Percentiles rank a stretch among this genome's conserved stretches.
phyloP scores from a whole-genome alignment of 164 flowering plant species.

The Chloranthus sessilifolius region DNA sequence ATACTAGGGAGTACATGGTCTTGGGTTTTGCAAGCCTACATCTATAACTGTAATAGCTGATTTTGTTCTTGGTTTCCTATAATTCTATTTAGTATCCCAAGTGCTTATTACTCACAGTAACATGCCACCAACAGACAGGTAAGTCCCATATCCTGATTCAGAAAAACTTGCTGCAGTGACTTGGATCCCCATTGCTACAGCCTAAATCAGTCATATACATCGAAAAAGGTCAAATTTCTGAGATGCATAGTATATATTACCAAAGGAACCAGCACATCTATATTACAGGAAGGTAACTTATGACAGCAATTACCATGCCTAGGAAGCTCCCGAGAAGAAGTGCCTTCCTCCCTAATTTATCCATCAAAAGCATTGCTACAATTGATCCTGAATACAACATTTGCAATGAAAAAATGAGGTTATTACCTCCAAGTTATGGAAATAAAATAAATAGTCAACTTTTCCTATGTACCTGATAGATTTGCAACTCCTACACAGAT shows the following conservation, averaged over 20 bases:
- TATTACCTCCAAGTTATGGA: neutral
- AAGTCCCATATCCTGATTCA: conserved; percentile 28
- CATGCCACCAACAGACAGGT: conserved; percentile 80
- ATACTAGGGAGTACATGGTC: no score
- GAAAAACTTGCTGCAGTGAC: conserved; percentile 50
- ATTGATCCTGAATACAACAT: conserved; percentile 83
- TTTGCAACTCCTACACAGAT: conserved; percentile 46
- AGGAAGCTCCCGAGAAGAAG: conserved; percentile 80
- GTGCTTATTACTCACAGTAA: conserved; percentile 60
- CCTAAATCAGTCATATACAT: conserved; percentile 34
- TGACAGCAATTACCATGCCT: conserved; percentile 78
- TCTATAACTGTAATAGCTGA: no score
- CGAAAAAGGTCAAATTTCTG: no score
- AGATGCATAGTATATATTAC: no score
- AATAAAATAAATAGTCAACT: no score
- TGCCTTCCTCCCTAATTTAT: conserved; percentile 72
- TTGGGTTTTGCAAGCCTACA: no score
- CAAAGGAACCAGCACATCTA: no score
- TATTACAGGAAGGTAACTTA: no score
- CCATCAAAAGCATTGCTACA: conserved; percentile 75
- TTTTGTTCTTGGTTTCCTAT: no score
- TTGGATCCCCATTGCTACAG: conserved; percentile 64
- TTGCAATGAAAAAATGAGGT: no score
- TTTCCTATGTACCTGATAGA: conserved; percentile 43
- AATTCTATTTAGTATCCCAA: conserved; percentile 1